Evolutionary conservation across 768 basidiomycete genomes (phyloP), one percentile per base, ranked within the genome.

Genomic region (Pleurotus tuber-regium): DNA sequence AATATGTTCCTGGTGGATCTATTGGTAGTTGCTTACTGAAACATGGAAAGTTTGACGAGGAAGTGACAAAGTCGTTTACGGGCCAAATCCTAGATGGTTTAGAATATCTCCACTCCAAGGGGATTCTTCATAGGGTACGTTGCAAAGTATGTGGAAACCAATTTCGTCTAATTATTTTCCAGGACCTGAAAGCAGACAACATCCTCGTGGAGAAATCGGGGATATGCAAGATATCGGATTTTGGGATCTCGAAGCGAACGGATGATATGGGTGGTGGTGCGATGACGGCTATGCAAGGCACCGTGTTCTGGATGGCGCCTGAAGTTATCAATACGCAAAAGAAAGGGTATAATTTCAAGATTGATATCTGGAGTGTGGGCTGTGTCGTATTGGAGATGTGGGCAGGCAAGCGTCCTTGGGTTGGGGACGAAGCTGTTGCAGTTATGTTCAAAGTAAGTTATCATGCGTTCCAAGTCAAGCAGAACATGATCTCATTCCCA

Each of bases 381-480:
- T 99, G 97, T 71, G 91, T 98, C n/a, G 89, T 96, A 12, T 76
- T 98, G 57, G 97, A 99, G 68, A 99, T 99, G 97, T 96, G 93
- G 87, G 89, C 91, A 18, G 97, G 97, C n/a, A 81, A 84, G 63
- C 75, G 95, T 39, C 97, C 97, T 2, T 99, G 97, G 97, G 83
- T 77, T 23, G 87, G 90, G 24, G 89, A 95, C 58, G 91, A 95
- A 67, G 83, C 82, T 56, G 80, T 98, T 54, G 87, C 91, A 1
- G 94, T 98, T 53, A 91, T 99, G 86, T 89, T 91, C 69, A 92
- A 95, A 79, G 95, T 92, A 62, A 51, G 77, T 66, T 46, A 14
- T 43, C 3, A n/a, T 41, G 18, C n/a, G 23, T 18, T 50, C 49
- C 47, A 6, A 31, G 10, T 51, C 25, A 33, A 21, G 51, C 38